These are phyloP conservation scores for Ricinus communis DNA, from an alignment of 345 rosid species.

Conservation along the genomic window DNA sequence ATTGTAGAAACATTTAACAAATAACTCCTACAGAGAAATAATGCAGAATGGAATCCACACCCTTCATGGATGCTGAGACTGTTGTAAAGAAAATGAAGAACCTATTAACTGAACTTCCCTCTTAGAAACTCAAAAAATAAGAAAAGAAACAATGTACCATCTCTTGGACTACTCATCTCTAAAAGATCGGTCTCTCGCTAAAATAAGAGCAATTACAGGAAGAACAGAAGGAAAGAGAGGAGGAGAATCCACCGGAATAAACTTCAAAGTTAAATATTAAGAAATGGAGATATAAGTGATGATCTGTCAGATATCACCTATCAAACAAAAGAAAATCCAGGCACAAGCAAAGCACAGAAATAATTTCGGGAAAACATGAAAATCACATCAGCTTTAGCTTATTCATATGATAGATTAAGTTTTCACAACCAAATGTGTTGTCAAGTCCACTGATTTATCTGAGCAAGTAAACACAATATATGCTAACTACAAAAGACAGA, in stretches of 20 bases:
- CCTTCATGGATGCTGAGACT: not conserved
- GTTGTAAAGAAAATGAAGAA: not conserved
- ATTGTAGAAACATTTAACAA: not conserved
- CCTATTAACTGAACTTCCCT: not conserved
- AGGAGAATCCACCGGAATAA: not conserved
- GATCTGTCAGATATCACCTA: not conserved
- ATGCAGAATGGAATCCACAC: slow-evolving; percentile 1
- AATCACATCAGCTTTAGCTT: not conserved
- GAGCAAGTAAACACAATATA: not conserved
- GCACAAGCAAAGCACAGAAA: not conserved
- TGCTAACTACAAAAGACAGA: not conserved
- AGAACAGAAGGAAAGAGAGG: not conserved
- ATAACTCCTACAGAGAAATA: not conserved
- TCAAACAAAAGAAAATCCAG: not conserved
- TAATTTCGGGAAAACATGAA: not conserved
- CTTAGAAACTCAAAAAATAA: not conserved
- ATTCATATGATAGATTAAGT: not conserved
- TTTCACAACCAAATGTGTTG: not conserved
- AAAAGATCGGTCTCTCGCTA: not conserved
- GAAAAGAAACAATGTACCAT: not conserved
- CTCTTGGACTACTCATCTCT: not conserved
- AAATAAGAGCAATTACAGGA: not conserved
- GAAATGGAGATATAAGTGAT: not conserved
- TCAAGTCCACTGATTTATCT: not conserved
- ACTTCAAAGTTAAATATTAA: not conserved